A percentile compares a stretch with the other conserved stretches of the same genome.
Conservation (phyloP, 1,284 basidiomycete genomes). For the Ustilago bromivora region DNA sequence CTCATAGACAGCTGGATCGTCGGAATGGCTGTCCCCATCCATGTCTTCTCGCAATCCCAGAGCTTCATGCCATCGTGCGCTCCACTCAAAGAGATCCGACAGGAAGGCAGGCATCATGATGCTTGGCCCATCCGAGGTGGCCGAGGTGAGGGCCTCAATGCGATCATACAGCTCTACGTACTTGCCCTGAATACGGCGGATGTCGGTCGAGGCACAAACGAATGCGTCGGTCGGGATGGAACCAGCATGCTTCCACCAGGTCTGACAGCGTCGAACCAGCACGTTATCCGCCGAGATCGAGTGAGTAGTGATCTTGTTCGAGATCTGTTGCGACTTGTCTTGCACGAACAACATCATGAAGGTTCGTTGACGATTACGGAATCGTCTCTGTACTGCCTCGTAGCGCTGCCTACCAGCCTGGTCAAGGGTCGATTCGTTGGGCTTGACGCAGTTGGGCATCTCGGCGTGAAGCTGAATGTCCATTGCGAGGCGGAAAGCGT, state of each 20-base stretch:
- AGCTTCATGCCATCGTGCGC: slow-evolving; percentile 41
- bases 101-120: slow-evolving; percentile 54
- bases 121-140: slow-evolving; percentile 45
- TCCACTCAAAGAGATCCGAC: slow-evolving; percentile 48
- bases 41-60: slow-evolving; percentile 39
- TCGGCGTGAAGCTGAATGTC: slow-evolving; percentile 52
- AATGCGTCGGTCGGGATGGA: slow-evolving; percentile 43
- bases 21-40: slow-evolving; percentile 29
- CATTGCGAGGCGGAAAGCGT: slow-evolving; percentile 53
- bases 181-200: slow-evolving; percentile 49
- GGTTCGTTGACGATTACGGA: slow-evolving; percentile 53
- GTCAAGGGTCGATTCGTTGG: slow-evolving; percentile 41
- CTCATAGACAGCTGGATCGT: slow-evolving; percentile 28
- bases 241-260: slow-evolving; percentile 44
- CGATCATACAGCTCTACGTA: slow-evolving; percentile 51
- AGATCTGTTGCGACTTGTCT: slow-evolving; percentile 57
- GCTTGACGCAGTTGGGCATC: slow-evolving; percentile 53
- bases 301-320: slow-evolving; percentile 47
- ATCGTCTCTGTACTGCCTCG: slow-evolving; percentile 43
- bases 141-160: slow-evolving; percentile 41
- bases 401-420: slow-evolving; percentile 39
- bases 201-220: slow-evolving; percentile 45
- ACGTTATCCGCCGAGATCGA: slow-evolving; percentile 43
- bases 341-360: slow-evolving; percentile 55
- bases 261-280: slow-evolving; percentile 49